A percentile compares a stretch with the other conserved stretches of the same genome.
These are phyloP conservation scores for Aspergillus terreus DNA, from an alignment of 2,329 filamentous ascomycete genomes.

Conservation along the genomic window DNA sequence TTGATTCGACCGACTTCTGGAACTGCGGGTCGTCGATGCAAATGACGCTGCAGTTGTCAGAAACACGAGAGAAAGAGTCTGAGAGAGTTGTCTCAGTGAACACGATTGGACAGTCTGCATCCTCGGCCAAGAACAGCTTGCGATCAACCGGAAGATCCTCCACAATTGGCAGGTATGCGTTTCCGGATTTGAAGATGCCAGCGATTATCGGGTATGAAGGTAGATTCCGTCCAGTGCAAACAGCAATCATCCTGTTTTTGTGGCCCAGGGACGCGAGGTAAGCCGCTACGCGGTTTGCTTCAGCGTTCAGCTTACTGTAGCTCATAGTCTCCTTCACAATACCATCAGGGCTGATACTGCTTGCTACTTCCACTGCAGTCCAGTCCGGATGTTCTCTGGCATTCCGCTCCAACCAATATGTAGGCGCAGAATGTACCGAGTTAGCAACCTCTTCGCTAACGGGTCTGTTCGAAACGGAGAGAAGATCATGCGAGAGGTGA, in stretches of 20 bases:
- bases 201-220: conserved; percentile 27
- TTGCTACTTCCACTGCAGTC: conserved; percentile 28
- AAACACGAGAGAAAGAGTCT: conserved; percentile 13
- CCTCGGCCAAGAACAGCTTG: conserved; percentile 26
- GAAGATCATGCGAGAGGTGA: conserved; percentile 18
- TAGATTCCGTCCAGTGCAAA: conserved; percentile 25
- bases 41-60: conserved; percentile 18
- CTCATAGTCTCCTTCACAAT: conserved; percentile 22
- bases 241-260: conserved; percentile 23
- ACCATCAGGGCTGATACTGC: conserved; percentile 14
- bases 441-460: conserved; percentile 17
- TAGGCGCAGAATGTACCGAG: conserved; percentile 21
- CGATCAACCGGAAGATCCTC: conserved; percentile 28
- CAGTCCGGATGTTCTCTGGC: conserved; percentile 24
- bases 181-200: conserved; percentile 33
- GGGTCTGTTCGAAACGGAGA: conserved; percentile 21
- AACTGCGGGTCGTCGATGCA: conserved; percentile 20
- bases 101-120: conserved; percentile 25
- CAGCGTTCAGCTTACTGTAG: conserved; percentile 21
- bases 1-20: conserved; percentile 9
- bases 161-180: conserved; percentile 33
- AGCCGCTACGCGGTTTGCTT: conserved; percentile 22
- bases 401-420: conserved; percentile 25
- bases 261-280: conserved; percentile 20
- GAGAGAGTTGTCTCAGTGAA: conserved; percentile 23